Percentiles rank a stretch among this genome's conserved stretches.
These are phyloP conservation scores for Berberis vulgaris DNA, from an alignment of 164 flowering plant genomes.

Conservation along the genomic window DNA sequence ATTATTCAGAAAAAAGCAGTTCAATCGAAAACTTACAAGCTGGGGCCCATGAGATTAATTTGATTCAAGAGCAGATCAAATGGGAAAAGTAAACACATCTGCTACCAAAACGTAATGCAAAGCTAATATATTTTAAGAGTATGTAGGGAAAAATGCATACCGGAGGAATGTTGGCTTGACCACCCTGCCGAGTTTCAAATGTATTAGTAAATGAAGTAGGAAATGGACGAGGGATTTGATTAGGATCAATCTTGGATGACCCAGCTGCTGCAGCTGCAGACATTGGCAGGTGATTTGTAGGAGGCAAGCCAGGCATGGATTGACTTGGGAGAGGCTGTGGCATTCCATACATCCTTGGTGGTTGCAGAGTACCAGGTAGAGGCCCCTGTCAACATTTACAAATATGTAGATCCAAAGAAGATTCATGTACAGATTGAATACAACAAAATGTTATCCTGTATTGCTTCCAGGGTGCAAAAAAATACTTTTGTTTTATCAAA, in stretches of 20 bases:
- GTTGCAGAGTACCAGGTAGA: conserved; percentile 47
- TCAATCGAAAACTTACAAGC: too few relatives aligned
- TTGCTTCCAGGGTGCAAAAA: neutral
- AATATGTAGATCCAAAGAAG: neutral
- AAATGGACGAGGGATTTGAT: conserved; percentile 86
- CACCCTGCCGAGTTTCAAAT: conserved; percentile 77
- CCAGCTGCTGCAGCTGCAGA: conserved; percentile 47
- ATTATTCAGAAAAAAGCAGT: neutral
- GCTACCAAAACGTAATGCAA: too few relatives aligned
- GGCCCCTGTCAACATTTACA: conserved; percentile 20
- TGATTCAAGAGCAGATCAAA: too few relatives aligned
- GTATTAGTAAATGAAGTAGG: conserved; percentile 47
- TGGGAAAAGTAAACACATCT: neutral
- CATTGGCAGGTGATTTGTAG: conserved; percentile 39
- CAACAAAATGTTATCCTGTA: neutral
- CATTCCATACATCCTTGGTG: conserved; percentile 72
- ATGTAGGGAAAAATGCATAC: conserved; percentile 28
- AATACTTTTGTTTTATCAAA: neutral
- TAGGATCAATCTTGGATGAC: conserved; percentile 84
- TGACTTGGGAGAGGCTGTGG: conserved; percentile 58
- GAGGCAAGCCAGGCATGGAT: conserved; percentile 47
- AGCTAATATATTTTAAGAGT: too few relatives aligned
- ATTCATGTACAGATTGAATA: neutral
- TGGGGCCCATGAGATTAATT: too few relatives aligned
- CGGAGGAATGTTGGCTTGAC: conserved; percentile 86